Evolutionary conservation across 163 green algal species (phyloP).

Genomic region (Chlamydomonas reinhardtii): DNA sequence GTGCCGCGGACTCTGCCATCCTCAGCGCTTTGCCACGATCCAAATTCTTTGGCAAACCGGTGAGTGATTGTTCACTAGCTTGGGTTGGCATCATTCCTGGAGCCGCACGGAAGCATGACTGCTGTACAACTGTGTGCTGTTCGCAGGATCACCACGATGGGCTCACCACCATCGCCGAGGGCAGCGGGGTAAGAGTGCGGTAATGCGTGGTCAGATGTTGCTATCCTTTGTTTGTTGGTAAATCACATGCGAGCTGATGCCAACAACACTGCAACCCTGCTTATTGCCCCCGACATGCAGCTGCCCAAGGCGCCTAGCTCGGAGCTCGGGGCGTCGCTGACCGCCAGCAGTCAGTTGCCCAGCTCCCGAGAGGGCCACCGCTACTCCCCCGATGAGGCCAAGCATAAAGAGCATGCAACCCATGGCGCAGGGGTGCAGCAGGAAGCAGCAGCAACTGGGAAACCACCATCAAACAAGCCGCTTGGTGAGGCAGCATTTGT

Average conservation of each 20-base stretch:
- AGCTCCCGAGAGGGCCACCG: constrained; percentile 1
- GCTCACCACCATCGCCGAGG: not conserved
- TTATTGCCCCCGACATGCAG: not conserved
- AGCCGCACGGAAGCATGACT: too few relatives aligned
- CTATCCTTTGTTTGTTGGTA: too few relatives aligned
- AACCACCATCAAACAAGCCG: not conserved
- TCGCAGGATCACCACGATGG: not conserved
- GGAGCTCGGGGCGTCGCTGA: constrained; percentile 18
- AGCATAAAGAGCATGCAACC: not conserved
- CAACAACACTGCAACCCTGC: too few relatives aligned
- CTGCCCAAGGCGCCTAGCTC: not conserved
- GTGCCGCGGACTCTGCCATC: not conserved
- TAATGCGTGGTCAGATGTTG: too few relatives aligned
- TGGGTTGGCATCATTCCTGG: too few relatives aligned
- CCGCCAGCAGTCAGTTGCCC: constrained; percentile 22
- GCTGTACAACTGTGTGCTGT: not conserved
- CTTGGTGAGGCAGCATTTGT: constrained; percentile 9
- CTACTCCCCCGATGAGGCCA: too few relatives aligned
- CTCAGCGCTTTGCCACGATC: constrained; percentile 15
- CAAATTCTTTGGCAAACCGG: constrained; percentile 1
- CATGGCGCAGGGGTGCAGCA: not conserved
- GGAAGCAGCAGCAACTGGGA: not conserved
- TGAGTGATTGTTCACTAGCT: not conserved
- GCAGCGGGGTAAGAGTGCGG: constrained; percentile 15
- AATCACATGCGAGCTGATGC: too few relatives aligned